Evolutionary conservation across 2,329 filamentous ascomycete species (phyloP).

Genomic region (Pseudopithomyces chartarum): DNA sequence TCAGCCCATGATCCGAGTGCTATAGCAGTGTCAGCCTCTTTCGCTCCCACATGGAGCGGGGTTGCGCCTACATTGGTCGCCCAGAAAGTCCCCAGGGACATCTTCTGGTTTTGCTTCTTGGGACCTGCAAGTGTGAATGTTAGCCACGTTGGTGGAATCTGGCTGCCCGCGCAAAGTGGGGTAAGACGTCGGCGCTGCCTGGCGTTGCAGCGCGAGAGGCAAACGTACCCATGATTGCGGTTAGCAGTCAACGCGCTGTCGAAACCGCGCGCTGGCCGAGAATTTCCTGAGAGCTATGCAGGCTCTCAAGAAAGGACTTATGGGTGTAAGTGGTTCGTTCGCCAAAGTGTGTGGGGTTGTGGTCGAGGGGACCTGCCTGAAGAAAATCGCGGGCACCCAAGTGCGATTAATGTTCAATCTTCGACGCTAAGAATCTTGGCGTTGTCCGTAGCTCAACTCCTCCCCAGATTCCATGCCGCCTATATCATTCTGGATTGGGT

Average conservation of each 20-base stretch:
- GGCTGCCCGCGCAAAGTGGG: slow-evolving; percentile 23
- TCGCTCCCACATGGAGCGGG: slow-evolving; percentile 23
- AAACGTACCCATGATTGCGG: slow-evolving; percentile 65
- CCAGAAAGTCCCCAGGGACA: slow-evolving; percentile 96
- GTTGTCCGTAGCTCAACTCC: not conserved
- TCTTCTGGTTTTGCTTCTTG: slow-evolving; percentile 86
- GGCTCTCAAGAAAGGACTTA: slow-evolving; percentile 31
- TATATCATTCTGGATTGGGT: not conserved
- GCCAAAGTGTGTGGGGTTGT: slow-evolving; percentile 19
- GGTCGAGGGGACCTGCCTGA: slow-evolving; percentile 20
- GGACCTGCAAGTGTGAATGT: slow-evolving; percentile 68
- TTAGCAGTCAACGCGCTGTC: slow-evolving; percentile 44
- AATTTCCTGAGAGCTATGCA: slow-evolving; percentile 32
- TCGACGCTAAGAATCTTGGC: slow-evolving; percentile 2
- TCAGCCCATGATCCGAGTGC: slow-evolving; percentile 94
- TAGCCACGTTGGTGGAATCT: slow-evolving; percentile 44
- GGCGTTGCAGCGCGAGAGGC: slow-evolving; percentile 29
- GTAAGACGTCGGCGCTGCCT: slow-evolving; percentile 31
- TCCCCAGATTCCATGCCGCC: slow-evolving; percentile 1
- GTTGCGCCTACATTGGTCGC: slow-evolving; percentile 76
- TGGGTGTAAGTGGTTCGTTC: slow-evolving; percentile 28
- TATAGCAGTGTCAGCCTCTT: slow-evolving; percentile 45
- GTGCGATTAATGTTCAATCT: slow-evolving; percentile 15
- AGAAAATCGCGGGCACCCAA: slow-evolving; percentile 31
- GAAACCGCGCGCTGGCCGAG: slow-evolving; percentile 42